Conservation (phyloP, 225 moss, liverwort and hornwort genomes). For the Bryum argenteum region DNA sequence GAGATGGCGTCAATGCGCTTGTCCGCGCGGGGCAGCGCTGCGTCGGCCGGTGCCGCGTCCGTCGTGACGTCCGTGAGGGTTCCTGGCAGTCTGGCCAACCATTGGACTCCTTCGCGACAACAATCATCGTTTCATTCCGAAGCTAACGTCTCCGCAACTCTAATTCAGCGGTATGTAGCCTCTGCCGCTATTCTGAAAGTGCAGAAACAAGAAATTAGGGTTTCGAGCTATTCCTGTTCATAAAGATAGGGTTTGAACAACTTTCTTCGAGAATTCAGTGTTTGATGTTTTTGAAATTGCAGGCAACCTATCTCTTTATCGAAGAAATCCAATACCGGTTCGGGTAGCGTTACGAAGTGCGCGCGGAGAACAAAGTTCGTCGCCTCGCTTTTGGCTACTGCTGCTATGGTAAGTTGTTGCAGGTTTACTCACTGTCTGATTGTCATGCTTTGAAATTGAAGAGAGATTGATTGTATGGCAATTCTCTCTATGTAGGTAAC, state of each 20-base stretch:
- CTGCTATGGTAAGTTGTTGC: constrained; percentile 46
- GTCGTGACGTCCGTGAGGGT: constrained; percentile 26
- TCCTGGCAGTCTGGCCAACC: constrained; percentile 10
- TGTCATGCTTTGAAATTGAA: not conserved
- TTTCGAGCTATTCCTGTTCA: not conserved
- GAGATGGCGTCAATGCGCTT: constrained; percentile 41
- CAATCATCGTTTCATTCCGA: constrained; percentile 31
- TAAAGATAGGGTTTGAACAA: too few relatives aligned
- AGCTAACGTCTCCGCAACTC: constrained; percentile 18
- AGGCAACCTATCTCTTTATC: constrained; percentile 35
- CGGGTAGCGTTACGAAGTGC: constrained; percentile 13
- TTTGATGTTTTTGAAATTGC: not conserved
- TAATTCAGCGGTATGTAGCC: constrained; percentile 19
- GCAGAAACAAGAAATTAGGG: constrained; percentile 14
- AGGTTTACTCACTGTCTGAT: not conserved
- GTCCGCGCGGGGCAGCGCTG: constrained; percentile 39
- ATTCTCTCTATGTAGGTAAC: constrained; percentile 29
- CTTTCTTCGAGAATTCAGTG: too few relatives aligned
- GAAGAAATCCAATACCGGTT: constrained; percentile 13
- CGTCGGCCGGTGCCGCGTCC: constrained; percentile 22
- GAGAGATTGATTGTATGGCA: not conserved
- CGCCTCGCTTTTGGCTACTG: constrained; percentile 45
- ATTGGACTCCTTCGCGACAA: constrained; percentile 23
- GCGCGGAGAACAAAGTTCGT: constrained; percentile 37
- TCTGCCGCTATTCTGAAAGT: not conserved